Evolutionary conservation across 2,329 filamentous ascomycete species (phyloP).

Genomic region (Amauroascus verrucosus): DNA sequence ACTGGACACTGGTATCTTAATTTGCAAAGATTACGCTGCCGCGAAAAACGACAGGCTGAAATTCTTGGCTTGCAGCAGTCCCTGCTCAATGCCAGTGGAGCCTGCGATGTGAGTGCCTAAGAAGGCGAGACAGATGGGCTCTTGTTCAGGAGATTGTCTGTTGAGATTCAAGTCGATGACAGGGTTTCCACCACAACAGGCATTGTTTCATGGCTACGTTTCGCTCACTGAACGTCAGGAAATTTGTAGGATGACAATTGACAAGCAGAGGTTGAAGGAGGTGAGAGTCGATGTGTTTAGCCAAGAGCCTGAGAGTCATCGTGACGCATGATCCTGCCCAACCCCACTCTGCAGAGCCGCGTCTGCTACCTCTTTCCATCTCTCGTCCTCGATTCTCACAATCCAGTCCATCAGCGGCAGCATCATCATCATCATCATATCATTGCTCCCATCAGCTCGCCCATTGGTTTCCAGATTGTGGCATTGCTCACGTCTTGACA

Average conservation of each 20-base stretch:
- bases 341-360: slow-evolving; percentile 5
- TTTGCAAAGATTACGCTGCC: no score
- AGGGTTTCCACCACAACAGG: neutral
- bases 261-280: no score
- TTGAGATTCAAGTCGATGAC: neutral
- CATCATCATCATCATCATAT: neutral
- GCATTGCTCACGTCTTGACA: neutral
- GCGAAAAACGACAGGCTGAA: no score
- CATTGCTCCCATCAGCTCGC: neutral
- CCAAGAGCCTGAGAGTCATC: neutral
- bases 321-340: slow-evolving; percentile 3
- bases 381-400: no score
- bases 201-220: no score
- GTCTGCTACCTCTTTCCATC: neutral
- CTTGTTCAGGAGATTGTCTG: no score
- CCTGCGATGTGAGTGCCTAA: no score
- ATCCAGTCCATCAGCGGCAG: no score
- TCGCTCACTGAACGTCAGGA: no score
- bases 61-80: neutral
- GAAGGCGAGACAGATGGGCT: neutral
- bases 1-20: no score
- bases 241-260: no score
- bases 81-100: no score
- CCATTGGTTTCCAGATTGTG: neutral
- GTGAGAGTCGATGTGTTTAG: neutral